A percentile compares a stretch with the other conserved stretches of the same genome.
These are phyloP conservation scores for Aureobasidium namibiae DNA, from an alignment of 2,329 filamentous ascomycete species.

Conservation along the genomic window DNA sequence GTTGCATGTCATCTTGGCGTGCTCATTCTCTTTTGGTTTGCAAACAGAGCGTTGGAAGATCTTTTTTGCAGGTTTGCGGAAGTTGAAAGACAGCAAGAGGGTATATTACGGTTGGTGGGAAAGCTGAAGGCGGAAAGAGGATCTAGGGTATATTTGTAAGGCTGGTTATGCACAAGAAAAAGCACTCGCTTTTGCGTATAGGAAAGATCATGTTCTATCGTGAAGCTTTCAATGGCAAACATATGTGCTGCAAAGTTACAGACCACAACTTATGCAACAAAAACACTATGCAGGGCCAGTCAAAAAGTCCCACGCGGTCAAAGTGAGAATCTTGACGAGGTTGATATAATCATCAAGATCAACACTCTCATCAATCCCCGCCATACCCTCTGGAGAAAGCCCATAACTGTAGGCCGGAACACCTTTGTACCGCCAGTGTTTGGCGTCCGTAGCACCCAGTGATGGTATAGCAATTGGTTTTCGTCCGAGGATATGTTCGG, in stretches of 20 bases:
- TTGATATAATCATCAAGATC: constrained; percentile 25
- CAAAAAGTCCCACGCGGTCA: constrained; percentile 27
- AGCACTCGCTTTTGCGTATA: neutral
- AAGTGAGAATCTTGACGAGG: constrained; percentile 24
- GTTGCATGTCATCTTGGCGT: neutral
- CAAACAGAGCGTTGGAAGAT: neutral
- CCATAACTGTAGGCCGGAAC: constrained; percentile 33
- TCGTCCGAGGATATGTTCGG: constrained; percentile 20
- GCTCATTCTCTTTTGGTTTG: neutral
- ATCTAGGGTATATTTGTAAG: neutral
- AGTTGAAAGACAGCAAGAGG: neutral
- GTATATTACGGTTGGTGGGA: too few relatives aligned
- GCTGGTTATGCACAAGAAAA: neutral
- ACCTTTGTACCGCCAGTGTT: constrained; percentile 31
- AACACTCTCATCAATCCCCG: constrained; percentile 22
- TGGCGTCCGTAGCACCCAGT: constrained; percentile 35
- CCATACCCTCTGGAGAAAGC: constrained; percentile 24
- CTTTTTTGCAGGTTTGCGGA: neutral
- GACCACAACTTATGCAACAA: too few relatives aligned
- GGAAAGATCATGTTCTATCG: neutral
- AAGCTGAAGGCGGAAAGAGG: neutral
- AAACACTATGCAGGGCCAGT: constrained; percentile 3
- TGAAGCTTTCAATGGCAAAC: neutral
- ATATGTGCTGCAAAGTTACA: too few relatives aligned
- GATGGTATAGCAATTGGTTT: constrained; percentile 28